Conservation (phyloP, 768 basidiomycete genomes). For the Myochromella boudieri region DNA sequence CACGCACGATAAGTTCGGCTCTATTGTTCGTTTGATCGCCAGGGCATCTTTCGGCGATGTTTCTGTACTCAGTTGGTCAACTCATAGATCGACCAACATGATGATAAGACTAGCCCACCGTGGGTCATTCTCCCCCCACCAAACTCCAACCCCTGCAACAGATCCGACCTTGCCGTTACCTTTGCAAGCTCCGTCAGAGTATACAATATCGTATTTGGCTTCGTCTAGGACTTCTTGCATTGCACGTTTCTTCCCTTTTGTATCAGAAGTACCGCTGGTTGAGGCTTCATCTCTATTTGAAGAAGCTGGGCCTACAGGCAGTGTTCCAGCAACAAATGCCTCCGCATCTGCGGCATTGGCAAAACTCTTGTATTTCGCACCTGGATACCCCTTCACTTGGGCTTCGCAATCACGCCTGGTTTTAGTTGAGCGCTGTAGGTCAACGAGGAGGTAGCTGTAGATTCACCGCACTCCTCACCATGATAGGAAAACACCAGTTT, state of each 20-base stretch:
- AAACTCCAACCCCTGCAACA: constrained; percentile 84
- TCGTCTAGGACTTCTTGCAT: constrained; percentile 23
- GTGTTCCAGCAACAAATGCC: constrained; percentile 40
- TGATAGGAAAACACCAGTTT: constrained; percentile 63
- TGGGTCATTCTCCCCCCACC: constrained; percentile 74
- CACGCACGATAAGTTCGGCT: constrained; percentile 80
- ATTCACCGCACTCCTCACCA: constrained; percentile 48
- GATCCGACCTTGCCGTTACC: constrained; percentile 73
- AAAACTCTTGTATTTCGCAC: constrained; percentile 72
- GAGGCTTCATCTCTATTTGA: neutral
- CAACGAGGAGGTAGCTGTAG: neutral
- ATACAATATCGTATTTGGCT: constrained; percentile 54
- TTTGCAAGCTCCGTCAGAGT: constrained; percentile 85
- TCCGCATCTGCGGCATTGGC: constrained; percentile 53
- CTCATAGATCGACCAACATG: neutral
- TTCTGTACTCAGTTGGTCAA: constrained; percentile 44
- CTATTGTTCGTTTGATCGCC: constrained; percentile 86
- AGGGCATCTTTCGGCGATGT: constrained; percentile 79
- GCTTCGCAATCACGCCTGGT: constrained; percentile 71
- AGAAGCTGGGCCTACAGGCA: neutral
- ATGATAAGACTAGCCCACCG: constrained; percentile 40
- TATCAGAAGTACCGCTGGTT: neutral
- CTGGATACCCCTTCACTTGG: constrained; percentile 65
- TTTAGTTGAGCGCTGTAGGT: neutral
- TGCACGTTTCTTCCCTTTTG: constrained; percentile 36